A percentile compares a stretch with the other conserved stretches of the same genome.
These are phyloP conservation scores for Babjeviella inositovora DNA, from an alignment of 805 yeast species.

Conservation along the genomic window DNA sequence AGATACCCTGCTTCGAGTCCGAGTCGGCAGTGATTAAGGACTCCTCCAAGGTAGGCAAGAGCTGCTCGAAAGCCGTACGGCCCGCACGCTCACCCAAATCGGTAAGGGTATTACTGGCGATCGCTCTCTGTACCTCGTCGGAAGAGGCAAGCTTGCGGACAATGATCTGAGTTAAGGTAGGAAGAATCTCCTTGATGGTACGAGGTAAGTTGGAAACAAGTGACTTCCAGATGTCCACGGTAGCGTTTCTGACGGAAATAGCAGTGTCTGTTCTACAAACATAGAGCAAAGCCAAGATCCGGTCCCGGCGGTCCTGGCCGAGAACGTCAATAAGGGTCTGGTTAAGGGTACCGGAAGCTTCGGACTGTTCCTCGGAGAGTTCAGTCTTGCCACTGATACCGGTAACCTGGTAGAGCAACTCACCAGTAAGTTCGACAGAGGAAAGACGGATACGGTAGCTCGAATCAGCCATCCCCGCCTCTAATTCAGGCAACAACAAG, in stretches of 20 bases:
- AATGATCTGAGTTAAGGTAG: conserved; percentile 65
- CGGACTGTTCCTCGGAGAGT: conserved; percentile 35
- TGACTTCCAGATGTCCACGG: conserved; percentile 94
- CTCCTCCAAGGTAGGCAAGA: conserved; percentile 71
- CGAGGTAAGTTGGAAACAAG: conserved; percentile 92
- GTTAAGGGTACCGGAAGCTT: conserved; percentile 31
- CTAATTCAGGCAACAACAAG: conserved; percentile 83
- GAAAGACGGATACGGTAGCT: conserved; percentile 81
- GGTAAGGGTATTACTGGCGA: conserved; percentile 88
- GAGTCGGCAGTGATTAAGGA: conserved; percentile 44
- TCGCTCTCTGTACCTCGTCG: conserved; percentile 63
- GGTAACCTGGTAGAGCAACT: conserved; percentile 81
- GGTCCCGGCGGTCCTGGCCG: conserved; percentile 81
- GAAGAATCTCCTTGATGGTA: conserved; percentile 82
- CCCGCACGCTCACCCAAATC: conserved; percentile 93
- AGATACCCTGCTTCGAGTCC: conserved; percentile 92
- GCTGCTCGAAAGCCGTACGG: conserved; percentile 64
- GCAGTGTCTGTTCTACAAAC: conserved; percentile 89
- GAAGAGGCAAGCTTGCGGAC: conserved; percentile 74
- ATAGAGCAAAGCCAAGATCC: conserved; percentile 71
- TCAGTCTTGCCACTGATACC: conserved; percentile 76
- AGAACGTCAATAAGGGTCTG: conserved; percentile 58
- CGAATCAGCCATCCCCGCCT: conserved; percentile 69
- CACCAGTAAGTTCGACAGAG: conserved; percentile 92
- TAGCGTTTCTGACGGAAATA: conserved; percentile 73